Evolutionary conservation across 2,329 filamentous ascomycete species (phyloP), one percentile per base, ranked within the genome.

Genomic region (Ascocoryne sarcoides): DNA sequence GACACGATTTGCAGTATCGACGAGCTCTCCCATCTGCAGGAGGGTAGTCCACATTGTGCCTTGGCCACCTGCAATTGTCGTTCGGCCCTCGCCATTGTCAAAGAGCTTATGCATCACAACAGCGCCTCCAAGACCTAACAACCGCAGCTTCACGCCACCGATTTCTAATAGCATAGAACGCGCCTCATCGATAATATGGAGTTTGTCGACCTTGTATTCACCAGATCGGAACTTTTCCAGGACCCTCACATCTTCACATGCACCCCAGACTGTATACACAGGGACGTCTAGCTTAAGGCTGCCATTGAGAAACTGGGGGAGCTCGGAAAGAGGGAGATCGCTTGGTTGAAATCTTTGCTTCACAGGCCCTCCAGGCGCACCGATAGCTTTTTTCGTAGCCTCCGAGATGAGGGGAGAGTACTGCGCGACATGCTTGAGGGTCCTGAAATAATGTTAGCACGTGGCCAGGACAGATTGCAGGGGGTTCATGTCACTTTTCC

Each of bases 71-170:
- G 92, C 92, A 64, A 98, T 98, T 2, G 93, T 98, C 37, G 92
- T 98, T 64, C 90, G 82, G 45, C 92, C 92, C 60, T 98, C 92
- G 40, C 92, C 92, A 53, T 98, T 98, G 64, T 98, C 92, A 59
- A 98, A 98, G 14, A 98, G 77, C 73, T 98, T 98, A 73, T 98
- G 92, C 88, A 98, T 98, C 45, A 98, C 92, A 4, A 98, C 90
- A 5, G 92, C 92, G 56, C 92, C 92, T 50, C 92, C 92, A 23
- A 98, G 73, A 47, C 92, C 92, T 20, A 98, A 76, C 36, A 98
- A 75, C 57, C 92, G 84, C 50, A 98, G 78, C 74, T 96, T 96
- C 40, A 98, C 87, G 42, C 92, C 92, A 42, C 90, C 92, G 45
- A 96, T 73, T 65, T 98, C 92, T 43, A 98, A 74, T 53, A 98